Percentiles rank a stretch among this genome's conserved stretches.
Conservation (phyloP, 495 filamentous ascomycete genomes). For the Talaromyces thailandensis region DNA sequence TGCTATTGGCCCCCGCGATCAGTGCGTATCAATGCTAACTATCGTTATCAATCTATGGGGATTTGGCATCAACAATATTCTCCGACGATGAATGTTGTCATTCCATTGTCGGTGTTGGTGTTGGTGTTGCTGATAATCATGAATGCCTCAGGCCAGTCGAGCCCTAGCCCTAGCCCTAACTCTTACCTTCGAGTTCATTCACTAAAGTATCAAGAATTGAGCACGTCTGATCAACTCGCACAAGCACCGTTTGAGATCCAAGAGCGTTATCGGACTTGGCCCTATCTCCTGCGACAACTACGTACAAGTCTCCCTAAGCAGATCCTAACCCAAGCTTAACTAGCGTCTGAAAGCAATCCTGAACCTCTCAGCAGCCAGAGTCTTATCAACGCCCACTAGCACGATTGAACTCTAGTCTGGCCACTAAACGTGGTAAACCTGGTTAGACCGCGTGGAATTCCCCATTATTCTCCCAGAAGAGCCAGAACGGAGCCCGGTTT, state of each 20-base stretch:
- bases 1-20: neutral
- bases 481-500: neutral
- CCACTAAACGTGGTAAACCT: neutral
- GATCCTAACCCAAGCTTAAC: neutral
- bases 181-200: neutral
- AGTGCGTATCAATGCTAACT: neutral
- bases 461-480: neutral
- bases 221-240: neutral
- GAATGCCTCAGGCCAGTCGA: neutral
- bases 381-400: neutral
- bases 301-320: neutral
- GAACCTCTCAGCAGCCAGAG: conserved; percentile 1
- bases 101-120: neutral
- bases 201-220: too few relatives aligned
- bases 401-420: neutral
- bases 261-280: neutral
- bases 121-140: neutral
- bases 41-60: neutral
- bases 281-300: neutral
- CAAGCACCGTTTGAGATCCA: neutral
- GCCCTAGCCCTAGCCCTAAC: neutral
- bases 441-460: neutral
- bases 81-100: neutral
- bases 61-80: neutral
- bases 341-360: neutral